Base-by-base conservation (phyloP, 2,329 filamentous ascomycete species). In the Ilyonectria mors-panacis region DNA sequence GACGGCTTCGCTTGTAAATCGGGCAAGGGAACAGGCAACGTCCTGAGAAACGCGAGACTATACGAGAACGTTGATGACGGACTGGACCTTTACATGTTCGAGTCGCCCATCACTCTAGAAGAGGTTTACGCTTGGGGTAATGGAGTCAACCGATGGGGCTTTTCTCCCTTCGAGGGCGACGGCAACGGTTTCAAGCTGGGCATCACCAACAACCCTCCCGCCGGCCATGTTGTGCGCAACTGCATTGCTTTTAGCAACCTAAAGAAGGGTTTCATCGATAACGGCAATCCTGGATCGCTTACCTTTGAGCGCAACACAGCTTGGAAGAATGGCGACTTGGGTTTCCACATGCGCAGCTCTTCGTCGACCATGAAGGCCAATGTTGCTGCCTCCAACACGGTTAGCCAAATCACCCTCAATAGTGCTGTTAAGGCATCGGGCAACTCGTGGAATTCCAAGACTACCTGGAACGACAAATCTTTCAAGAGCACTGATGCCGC, bases 1-100 rank as follows among this genome's bases (percentile, higher is more conserved):
- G 83, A 86, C 63, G 84, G 84, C 4, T 83, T 85, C 55, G 84
- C 80, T 1, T 81, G 79, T 74, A 86, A 86, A 71, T 79, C 82
- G 61, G 84, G 84, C 7, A 79, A 75, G 5, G 84, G 84, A 4
- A 78, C 78, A 28, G 84, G 83, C 9, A 86, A 86, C 62, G 69
- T 82, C 2, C 67, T 85, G 10, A 79, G 79, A 35, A 82, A 81
- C 4, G 80, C 82, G 1, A 79, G 84, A 19, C 77, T 85, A 6
- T 86, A 82, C 81, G 80, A 85, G 66, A 86, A 85, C 47, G 82
- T 85, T 17, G 84, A 86, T 45, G 83, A 86, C 56, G 83, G 84
- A 12, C 67, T 74, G 15, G 73, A 75, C 13, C 63, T 76, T 2
- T 75, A 28, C 44, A 71, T 67, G 45, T 84, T 84, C 70, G 79